Evolutionary conservation across 805 yeast species (phyloP).

Genomic region (Pichia sporocuriosa): DNA sequence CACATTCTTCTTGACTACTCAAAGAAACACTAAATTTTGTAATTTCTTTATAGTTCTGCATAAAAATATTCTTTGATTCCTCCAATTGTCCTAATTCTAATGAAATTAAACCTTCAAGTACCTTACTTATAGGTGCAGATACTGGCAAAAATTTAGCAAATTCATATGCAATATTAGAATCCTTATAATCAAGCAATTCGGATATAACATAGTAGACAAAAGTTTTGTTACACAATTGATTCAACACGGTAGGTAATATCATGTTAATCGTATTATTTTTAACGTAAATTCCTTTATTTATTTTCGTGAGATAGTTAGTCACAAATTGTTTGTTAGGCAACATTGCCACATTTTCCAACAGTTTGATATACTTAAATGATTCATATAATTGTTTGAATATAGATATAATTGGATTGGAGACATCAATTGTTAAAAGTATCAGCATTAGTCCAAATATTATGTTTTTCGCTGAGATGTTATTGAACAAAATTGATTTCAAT

Average conservation of each 20-base stretch:
- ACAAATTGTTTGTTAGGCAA: conserved; percentile 8
- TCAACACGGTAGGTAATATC: conserved; percentile 15
- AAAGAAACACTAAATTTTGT: conserved; percentile 8
- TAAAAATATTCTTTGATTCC: conserved; percentile 28
- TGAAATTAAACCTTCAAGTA: conserved; percentile 25
- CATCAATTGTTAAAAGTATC: conserved; percentile 29
- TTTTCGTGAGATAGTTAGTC: conserved; percentile 12
- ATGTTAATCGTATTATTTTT: conserved; percentile 21
- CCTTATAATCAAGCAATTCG: conserved; percentile 15
- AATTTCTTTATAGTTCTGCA: conserved; percentile 24
- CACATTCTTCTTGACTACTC: conserved; percentile 12
- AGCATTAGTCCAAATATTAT: conserved; percentile 23
- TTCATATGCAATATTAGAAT: conserved; percentile 10
- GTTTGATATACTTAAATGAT: conserved; percentile 12
- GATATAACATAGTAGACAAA: conserved; percentile 21
- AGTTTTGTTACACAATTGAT: conserved; percentile 14
- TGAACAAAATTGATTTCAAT: conserved; percentile 16
- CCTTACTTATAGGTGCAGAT: conserved; percentile 17
- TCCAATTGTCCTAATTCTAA: conserved; percentile 20
- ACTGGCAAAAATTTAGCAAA: conserved; percentile 19
- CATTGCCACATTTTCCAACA: conserved; percentile 2
- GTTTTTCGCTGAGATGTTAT: conserved; percentile 16
- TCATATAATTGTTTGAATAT: conserved; percentile 18
- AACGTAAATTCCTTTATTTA: conserved; percentile 22
- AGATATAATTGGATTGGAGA: conserved; percentile 21